Evolutionary conservation across 1,139 yeast genomes (phyloP), one percentile per base, ranked within the genome.

Genomic region (Magnusiomyces magnusii): DNA sequence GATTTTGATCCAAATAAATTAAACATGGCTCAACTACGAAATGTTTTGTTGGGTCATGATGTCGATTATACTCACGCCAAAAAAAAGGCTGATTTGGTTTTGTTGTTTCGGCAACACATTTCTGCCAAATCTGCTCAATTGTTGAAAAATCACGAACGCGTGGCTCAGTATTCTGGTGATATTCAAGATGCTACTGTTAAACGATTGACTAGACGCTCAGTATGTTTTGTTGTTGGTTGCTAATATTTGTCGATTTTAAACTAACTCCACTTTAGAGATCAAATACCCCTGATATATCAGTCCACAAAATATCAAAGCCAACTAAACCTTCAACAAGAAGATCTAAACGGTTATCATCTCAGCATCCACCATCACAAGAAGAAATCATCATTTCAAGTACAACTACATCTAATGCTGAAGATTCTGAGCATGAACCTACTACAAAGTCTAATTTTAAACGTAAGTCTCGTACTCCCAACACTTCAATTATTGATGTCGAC

Each of bases 341-440:
- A 15, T 10, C 44, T 10, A 39, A 10, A 39, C 44, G 44, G 19
- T 39, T 39, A 39, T 39, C 44, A 9, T 15, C 44, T 10, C 10
- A 39, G 5, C 7, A n/a, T n/a, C 5, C 3, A 15, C 10, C 7
- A 10, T 39, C 44, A 3, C 17, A 7, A 13, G 49, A 21, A 7
- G 49, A 44, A 7, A 23, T 44, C 3, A 19, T 27, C 5, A 17
- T 44, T 21, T 44, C 49, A 5, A 44, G 49, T 21, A 23, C 17
- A 13, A n/a, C n/a, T n/a, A n/a, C 19, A 17, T 41, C 44, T 41
- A 41, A 41, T 44, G 49, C 27, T 21, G 49, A 44, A 9, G 49
- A 55, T 39, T 25, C 53, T 27, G 58, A 49, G 9, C 53, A 53
- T 10, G 60, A 58, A 25, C 10, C 27, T 47, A 21, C 52, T 58